Evolutionary conservation across 176 grass and related monocot species (phyloP).

Genomic region (Tillandsia fasciculata): DNA sequence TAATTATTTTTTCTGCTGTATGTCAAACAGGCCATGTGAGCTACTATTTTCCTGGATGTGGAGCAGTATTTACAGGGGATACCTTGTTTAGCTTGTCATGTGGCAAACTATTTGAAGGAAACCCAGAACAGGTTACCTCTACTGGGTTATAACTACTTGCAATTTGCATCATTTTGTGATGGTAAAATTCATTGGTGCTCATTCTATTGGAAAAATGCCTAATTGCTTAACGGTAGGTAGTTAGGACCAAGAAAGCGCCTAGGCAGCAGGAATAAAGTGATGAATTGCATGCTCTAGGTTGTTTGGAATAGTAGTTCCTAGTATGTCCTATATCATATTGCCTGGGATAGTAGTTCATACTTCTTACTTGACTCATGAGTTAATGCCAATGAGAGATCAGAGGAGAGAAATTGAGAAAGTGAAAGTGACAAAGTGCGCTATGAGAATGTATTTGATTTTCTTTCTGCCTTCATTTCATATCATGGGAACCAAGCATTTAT

Average conservation of each 20-base stretch:
- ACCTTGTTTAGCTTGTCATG: constrained; percentile 91
- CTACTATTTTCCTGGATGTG: constrained; percentile 81
- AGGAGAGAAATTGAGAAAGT: too few relatives aligned
- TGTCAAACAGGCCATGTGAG: constrained; percentile 69
- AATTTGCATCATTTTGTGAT: background rate
- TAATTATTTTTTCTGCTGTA: background rate
- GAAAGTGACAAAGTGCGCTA: too few relatives aligned
- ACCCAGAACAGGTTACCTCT: constrained; percentile 64
- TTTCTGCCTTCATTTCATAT: background rate
- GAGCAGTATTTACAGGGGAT: constrained; percentile 82
- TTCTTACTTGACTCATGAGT: too few relatives aligned
- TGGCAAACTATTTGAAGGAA: constrained; percentile 97
- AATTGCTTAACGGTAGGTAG: too few relatives aligned
- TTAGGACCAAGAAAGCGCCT: too few relatives aligned
- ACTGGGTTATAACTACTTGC: background rate
- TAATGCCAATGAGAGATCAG: too few relatives aligned
- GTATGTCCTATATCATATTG: too few relatives aligned
- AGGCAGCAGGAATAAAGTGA: too few relatives aligned
- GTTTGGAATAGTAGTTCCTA: too few relatives aligned
- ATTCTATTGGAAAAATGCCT: background rate
- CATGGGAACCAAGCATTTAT: constrained; percentile 6
- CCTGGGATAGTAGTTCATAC: too few relatives aligned
- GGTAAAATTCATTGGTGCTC: background rate
- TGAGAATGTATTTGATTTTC: background rate
- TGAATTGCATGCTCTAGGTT: too few relatives aligned